These are phyloP conservation scores for Setomelanomma holmii DNA, from an alignment of 2,329 filamentous ascomycete genomes.

Conservation along the genomic window DNA sequence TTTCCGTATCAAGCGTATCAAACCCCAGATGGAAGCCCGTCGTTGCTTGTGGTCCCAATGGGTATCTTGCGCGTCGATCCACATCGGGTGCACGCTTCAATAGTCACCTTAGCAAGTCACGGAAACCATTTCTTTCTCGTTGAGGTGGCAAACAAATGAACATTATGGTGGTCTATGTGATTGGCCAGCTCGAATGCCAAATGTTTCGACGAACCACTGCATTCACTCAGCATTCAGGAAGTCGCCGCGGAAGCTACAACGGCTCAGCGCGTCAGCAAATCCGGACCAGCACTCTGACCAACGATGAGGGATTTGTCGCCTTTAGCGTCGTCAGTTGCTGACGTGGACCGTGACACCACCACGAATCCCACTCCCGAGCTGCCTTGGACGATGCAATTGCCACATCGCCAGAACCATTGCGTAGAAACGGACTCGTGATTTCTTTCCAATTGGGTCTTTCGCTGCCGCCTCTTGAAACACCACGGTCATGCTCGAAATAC, in stretches of 20 bases:
- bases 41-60: background rate
- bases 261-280: background rate
- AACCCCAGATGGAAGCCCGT: too few relatives aligned
- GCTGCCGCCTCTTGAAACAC: too few relatives aligned
- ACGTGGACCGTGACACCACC: conserved; percentile 13
- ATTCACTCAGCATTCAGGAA: background rate
- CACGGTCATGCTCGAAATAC: too few relatives aligned
- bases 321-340: conserved; percentile 23
- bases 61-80: background rate
- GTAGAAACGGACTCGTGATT: background rate
- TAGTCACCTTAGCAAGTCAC: background rate
- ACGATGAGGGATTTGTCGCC: conserved; percentile 1
- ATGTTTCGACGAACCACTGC: background rate
- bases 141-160: background rate
- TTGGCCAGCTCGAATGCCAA: background rate
- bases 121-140: background rate
- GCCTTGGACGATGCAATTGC: background rate
- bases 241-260: background rate
- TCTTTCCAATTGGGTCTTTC: too few relatives aligned
- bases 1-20: background rate
- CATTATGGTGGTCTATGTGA: background rate
- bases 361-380: background rate
- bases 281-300: background rate
- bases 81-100: background rate
- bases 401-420: background rate